phyloP scores from a whole-genome alignment of 2,329 filamentous ascomycete species.

The Diaporthe sp. region DNA sequence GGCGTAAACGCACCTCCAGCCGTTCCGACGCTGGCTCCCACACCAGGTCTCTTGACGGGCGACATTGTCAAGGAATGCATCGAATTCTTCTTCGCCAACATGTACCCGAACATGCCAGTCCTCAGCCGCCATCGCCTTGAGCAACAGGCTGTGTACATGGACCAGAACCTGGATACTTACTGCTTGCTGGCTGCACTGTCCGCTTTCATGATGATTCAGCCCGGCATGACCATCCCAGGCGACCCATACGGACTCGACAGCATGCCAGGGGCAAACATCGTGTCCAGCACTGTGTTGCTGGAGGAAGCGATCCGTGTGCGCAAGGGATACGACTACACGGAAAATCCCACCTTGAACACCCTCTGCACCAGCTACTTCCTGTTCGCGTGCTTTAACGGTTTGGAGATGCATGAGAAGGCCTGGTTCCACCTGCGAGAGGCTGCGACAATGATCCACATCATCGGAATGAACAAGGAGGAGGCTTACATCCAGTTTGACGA shows the following conservation, averaged over 20 bases:
- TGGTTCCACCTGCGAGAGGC: conserved; percentile 86
- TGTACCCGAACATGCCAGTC: conserved; percentile 75
- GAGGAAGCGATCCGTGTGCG: conserved; percentile 76
- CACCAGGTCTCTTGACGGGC: conserved; percentile 69
- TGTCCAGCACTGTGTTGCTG: conserved; percentile 75
- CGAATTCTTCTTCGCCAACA: conserved; percentile 76
- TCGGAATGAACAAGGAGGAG: conserved; percentile 72
- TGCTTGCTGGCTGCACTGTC: conserved; percentile 74
- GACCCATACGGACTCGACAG: conserved; percentile 70
- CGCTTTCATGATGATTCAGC: conserved; percentile 77
- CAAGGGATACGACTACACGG: conserved; percentile 72
- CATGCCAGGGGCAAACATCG: conserved; percentile 70
- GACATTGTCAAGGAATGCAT: conserved; percentile 76
- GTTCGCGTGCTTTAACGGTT: conserved; percentile 78
- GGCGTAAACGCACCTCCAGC: conserved; percentile 63
- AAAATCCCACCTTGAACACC: conserved; percentile 66
- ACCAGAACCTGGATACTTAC: conserved; percentile 73
- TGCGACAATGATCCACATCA: conserved; percentile 75
- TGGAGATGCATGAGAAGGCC: conserved; percentile 80
- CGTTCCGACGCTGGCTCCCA: conserved; percentile 64
- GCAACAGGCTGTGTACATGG: conserved; percentile 69
- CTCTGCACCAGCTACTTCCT: conserved; percentile 84
- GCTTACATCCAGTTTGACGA: conserved; percentile 70
- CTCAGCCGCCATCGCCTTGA: conserved; percentile 70
- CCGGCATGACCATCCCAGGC: conserved; percentile 72